phyloP scores from a whole-genome alignment of 306 rosid species.

The Urtica urens region DNA sequence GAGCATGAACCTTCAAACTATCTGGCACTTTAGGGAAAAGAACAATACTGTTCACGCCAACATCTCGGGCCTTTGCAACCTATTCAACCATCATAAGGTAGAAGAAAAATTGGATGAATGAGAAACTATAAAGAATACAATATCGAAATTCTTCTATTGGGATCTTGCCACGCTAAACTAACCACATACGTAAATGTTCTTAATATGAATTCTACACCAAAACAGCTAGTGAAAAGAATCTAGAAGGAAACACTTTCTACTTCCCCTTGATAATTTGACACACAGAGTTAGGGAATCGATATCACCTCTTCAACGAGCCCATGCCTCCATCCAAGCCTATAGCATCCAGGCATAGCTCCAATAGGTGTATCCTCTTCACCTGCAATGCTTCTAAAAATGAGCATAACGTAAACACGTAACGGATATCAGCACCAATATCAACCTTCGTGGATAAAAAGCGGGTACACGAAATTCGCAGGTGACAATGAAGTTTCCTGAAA shows the following conservation, averaged over 20 bases:
- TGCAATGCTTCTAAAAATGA: constrained; percentile 22
- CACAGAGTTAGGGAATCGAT: neutral
- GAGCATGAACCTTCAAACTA: constrained; percentile 63
- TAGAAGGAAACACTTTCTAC: no score
- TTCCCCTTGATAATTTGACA: neutral
- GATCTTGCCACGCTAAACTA: no score
- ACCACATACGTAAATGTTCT: no score
- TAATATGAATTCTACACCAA: no score
- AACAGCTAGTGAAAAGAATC: no score
- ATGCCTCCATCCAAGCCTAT: constrained; percentile 95
- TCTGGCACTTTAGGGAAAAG: constrained; percentile 97
- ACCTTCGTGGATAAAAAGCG: constrained; percentile 98
- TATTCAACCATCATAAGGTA: constrained; percentile 37
- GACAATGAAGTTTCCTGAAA: constrained; percentile 78
- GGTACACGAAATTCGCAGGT: constrained; percentile 84
- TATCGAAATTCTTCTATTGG: no score
- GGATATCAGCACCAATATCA: neutral
- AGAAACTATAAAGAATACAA: neutral
- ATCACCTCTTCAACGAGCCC: constrained; percentile 89
- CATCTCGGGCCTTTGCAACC: constrained; percentile 86
- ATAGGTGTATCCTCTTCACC: constrained; percentile 87
- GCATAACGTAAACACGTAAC: constrained; percentile 14
- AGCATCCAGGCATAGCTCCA: constrained; percentile 99
- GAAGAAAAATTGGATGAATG: no score
- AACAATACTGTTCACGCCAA: constrained; percentile 77